Conservation (phyloP, 345 rosid species). For the Citrus glauca region DNA sequence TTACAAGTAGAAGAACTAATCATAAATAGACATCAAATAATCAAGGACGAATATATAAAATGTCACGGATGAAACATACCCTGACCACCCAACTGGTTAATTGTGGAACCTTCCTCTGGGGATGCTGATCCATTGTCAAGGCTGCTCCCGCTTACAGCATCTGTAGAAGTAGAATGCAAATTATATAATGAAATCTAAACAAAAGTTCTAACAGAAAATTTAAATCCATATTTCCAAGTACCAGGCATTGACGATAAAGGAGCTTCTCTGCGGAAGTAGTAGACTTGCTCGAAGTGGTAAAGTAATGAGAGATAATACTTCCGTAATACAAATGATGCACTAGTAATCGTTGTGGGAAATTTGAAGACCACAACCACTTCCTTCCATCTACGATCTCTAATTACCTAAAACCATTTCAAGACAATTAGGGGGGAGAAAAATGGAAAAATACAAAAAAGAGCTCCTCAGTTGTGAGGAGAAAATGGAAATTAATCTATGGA, state of each 20-base stretch:
- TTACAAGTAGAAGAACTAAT: neutral
- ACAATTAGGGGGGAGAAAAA: neutral
- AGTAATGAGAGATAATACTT: conserved; percentile 72
- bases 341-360: conserved; percentile 82
- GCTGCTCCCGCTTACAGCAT: conserved; percentile 23
- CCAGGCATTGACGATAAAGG: conserved; percentile 36
- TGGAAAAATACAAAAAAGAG: neutral
- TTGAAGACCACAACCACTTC: conserved; percentile 69
- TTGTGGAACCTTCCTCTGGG: conserved; percentile 21
- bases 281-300: conserved; percentile 67
- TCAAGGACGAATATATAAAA: neutral
- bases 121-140: conserved; percentile 30
- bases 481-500: neutral
- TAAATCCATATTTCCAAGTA: conserved; percentile 14
- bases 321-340: conserved; percentile 79
- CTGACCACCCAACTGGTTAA: conserved; percentile 22
- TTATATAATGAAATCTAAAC: neutral
- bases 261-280: conserved; percentile 46
- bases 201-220: neutral
- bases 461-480: neutral
- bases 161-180: conserved; percentile 17
- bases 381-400: conserved; percentile 81
- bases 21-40: neutral
- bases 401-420: conserved; percentile 43
- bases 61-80: neutral